Base-by-base conservation (phyloP, 495 filamentous ascomycete genomes). In the Talaromyces proteolyticus region DNA sequence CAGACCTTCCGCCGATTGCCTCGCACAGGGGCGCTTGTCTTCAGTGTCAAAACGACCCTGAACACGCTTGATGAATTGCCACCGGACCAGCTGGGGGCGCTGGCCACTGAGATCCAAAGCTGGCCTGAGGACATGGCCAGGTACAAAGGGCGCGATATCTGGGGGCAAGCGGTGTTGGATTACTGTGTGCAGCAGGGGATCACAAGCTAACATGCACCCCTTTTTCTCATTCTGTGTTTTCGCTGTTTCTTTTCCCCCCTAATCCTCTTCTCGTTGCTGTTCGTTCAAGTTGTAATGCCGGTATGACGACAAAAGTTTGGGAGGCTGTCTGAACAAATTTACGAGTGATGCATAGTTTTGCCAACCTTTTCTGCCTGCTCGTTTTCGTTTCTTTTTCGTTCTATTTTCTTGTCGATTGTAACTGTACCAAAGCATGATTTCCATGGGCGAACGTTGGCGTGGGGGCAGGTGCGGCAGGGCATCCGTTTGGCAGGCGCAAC, bases 1-100 rank as follows among this genome's bases (percentile, higher is more conserved):
- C 79, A 82, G 55, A 80, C 75, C 0, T 82, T 82, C 53, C 70
- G 68, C 29, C 59, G 74, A 2, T 57, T 82, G 34, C 72, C 72
- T 20, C 67, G 70, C 1, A 72, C 70, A 1, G 64, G 63, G 0
- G 63, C 76, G 0, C 67, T 82, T 11, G 57, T 78, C 8, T 81
- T 82, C 52, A 76, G 73, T 1, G 79, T 81, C 7, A 74, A 77
- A 53, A 82, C 79, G 0, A 72, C 66, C 17, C 60, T 81, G 47
- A 67, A 67, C 4, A 59, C 65, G 1, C 52, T 80, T 11, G 66
- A 72, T 12, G 69, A 80, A 49, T 57, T 79, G 23, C 63, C 68
- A 6, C 69, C 66, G 56, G 57, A 72, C 37, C 67, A 73, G 57
- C 54, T 74, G 21, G 59, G 63, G 43, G 70, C 70, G 24, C 57